Evolutionary conservation across 768 basidiomycete species (phyloP).

Genomic region (Rhodotorula paludigena): DNA sequence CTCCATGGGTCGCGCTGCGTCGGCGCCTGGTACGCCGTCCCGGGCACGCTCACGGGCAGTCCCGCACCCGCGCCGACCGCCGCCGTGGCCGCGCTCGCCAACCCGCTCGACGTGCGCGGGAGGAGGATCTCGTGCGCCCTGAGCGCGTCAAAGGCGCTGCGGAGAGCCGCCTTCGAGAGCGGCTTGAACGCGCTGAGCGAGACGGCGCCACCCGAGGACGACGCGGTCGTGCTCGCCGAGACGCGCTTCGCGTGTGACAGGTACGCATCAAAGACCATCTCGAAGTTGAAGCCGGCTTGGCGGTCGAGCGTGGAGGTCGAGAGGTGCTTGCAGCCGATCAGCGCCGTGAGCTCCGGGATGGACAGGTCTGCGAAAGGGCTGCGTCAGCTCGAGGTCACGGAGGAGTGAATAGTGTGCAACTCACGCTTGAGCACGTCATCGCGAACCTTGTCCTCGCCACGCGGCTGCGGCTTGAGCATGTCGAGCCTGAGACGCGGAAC

Average conservation of each 20-base stretch:
- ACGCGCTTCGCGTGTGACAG: conserved; percentile 26
- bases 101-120: conserved; percentile 10
- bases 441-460: conserved; percentile 6
- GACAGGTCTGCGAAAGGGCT: conserved; percentile 57
- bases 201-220: no score
- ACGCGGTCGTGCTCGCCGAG: conserved; percentile 15
- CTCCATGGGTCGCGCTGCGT: conserved; percentile 19
- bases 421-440: conserved; percentile 16
- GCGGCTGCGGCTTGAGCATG: conserved; percentile 9
- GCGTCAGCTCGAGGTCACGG: no score
- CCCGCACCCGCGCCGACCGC: conserved; percentile 10
- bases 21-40: conserved; percentile 13
- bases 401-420: neutral
- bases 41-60: neutral
- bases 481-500: conserved; percentile 9
- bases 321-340: conserved; percentile 77
- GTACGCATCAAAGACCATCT: conserved; percentile 70
- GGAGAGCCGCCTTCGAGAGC: neutral
- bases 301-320: conserved; percentile 57
- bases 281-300: conserved; percentile 77
- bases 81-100: neutral
- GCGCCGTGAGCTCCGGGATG: conserved; percentile 59
- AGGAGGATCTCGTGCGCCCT: conserved; percentile 28
- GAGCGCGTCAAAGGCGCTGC: conserved; percentile 34
- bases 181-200: neutral